Conservation (phyloP, 148 eudicot genomes). For the Tetragonia tetragonoides region DNA sequence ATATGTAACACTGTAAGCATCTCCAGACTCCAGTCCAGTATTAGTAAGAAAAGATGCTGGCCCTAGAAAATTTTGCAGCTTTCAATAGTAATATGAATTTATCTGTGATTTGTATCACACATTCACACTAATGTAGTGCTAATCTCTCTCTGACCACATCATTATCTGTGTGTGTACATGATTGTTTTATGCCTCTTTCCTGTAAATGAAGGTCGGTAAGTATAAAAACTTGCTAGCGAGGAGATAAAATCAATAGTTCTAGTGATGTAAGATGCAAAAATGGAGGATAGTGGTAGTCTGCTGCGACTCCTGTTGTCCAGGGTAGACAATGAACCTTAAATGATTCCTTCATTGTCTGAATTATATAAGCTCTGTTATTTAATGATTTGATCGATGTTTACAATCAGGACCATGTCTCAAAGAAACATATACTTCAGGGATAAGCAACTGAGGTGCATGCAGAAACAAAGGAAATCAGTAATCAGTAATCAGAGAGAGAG, state of each 20-base stretch:
- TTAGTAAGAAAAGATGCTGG: no score
- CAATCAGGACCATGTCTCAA: not conserved
- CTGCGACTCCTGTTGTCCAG: no score
- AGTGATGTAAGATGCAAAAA: no score
- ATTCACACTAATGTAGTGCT: not conserved
- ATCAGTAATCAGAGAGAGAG: not conserved
- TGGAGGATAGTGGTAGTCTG: no score
- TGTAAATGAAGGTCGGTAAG: no score
- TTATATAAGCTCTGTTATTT: no score
- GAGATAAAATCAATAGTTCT: not conserved
- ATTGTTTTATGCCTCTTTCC: not conserved
- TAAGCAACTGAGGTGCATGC: not conserved
- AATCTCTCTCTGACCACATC: not conserved
- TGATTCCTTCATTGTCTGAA: no score
- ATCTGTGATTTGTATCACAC: not conserved
- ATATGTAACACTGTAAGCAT: not conserved
- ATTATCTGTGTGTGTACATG: not conserved
- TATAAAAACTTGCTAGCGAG: not conserved
- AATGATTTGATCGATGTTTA: not conserved
- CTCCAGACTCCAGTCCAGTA: not conserved
- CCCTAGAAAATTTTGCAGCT: not conserved
- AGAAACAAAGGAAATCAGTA: not conserved
- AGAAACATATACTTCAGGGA: not conserved
- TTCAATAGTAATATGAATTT: no score
- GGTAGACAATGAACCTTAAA: no score